Percentiles rank a stretch among this genome's conserved stretches.
These are phyloP conservation scores for Stagonosporopsis chrysanthemi DNA, from an alignment of 2,329 filamentous ascomycete genomes.

Conservation along the genomic window DNA sequence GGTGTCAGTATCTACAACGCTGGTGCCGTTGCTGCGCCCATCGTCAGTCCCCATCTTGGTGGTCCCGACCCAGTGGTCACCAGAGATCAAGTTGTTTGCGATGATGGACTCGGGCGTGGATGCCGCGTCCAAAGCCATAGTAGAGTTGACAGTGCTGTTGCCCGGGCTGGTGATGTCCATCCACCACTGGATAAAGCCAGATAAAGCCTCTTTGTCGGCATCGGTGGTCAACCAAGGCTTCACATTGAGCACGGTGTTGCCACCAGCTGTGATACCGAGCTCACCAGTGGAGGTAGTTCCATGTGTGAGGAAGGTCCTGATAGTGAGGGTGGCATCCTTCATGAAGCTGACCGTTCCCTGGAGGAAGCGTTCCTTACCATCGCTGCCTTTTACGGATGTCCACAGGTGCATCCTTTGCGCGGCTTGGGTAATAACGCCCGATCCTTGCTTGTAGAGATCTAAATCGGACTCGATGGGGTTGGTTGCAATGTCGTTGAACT, in stretches of 20 bases:
- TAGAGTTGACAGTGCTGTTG: slow-evolving; percentile 11
- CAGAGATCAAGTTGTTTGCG: slow-evolving; percentile 9
- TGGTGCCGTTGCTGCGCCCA: slow-evolving; percentile 43
- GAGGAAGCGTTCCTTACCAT: slow-evolving; percentile 37
- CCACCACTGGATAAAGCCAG: slow-evolving; percentile 20
- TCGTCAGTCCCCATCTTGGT: slow-evolving; percentile 21
- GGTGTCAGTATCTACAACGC: slow-evolving; percentile 48
- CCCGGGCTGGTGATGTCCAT: slow-evolving; percentile 14
- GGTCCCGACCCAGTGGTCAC: slow-evolving; percentile 18
- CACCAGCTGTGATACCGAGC: slow-evolving; percentile 30
- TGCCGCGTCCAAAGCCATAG: slow-evolving; percentile 13
- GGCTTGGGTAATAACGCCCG: slow-evolving; percentile 14
- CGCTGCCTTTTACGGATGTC: slow-evolving; percentile 48
- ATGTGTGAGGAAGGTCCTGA: slow-evolving; percentile 32
- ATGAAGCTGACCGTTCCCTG: slow-evolving; percentile 54
- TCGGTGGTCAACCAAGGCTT: slow-evolving; percentile 55
- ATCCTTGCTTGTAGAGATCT: slow-evolving; percentile 14
- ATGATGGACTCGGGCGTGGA: slow-evolving; percentile 14
- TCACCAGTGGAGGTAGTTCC: slow-evolving; percentile 28
- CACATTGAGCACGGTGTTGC: slow-evolving; percentile 51
- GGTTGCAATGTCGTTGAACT: slow-evolving; percentile 41
- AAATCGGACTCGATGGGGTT: slow-evolving; percentile 9
- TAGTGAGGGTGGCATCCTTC: slow-evolving; percentile 25
- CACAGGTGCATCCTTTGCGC: slow-evolving; percentile 21
- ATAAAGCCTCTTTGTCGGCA: slow-evolving; percentile 18